Evolutionary conservation across 2,329 filamentous ascomycete species (phyloP), one percentile per base, ranked within the genome.

Genomic region (Aspergillus piperis): DNA sequence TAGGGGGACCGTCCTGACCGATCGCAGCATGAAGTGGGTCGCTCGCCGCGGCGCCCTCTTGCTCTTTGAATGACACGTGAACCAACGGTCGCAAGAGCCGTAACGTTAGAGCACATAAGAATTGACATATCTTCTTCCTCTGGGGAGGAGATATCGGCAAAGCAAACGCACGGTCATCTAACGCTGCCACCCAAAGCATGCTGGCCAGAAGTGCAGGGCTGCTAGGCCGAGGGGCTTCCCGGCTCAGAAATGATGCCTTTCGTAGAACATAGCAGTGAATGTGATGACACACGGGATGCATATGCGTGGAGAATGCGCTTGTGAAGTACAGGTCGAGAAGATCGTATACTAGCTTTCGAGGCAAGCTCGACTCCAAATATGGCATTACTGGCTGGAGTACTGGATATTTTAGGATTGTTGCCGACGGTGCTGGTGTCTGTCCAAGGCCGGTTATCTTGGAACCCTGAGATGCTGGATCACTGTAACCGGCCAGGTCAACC

Each of bases 111-210:
- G 96, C 92, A 32, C 96, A 84, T 38, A 97, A 81, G 76, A 90
- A 93, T 76, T 96, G 91, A 75, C 92, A 96, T 57, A 95, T 89
- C 72, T 91, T 91, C 62, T 89, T 90, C 54, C 93, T 84, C 17
- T 92, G 90, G 13, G 91, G 90, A 2, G 92, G 91, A 30, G 90
- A 87, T 54, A 90, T 91, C n/a, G 91, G 92, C 63, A 96, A 77
- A 70, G 92, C 92, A 47, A 92, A 86, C 8, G 92, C 91, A 71
- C 96, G 91, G 76, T 92, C 95, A 17, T 92, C 96, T 74, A 96
- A 89, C n/a, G 92, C 92, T 30, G 92, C 91, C 50, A 96, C 90
- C 92, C 92, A 97, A n/a, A 97, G 84, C 86, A 97, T 96, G 77
- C 92, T 96, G 39, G 93, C 91, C 25, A 97, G 82, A 49, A 97